These are phyloP conservation scores for Bathelium albidoporum DNA, from an alignment of 495 filamentous ascomycete genomes.

Conservation along the genomic window DNA sequence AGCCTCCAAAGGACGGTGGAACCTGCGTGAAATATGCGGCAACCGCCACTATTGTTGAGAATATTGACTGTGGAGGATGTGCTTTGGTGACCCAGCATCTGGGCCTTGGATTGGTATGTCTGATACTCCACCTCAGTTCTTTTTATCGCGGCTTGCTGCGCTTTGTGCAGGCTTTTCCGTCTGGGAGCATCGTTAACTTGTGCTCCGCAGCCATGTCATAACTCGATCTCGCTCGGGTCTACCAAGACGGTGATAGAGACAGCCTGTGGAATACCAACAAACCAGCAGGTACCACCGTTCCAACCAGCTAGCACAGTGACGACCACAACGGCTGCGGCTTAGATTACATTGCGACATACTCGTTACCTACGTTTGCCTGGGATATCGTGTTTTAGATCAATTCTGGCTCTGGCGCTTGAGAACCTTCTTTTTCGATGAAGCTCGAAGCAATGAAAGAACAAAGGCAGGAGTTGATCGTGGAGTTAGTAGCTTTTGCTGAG, in stretches of 20 bases:
- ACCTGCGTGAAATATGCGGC: constrained; percentile 13
- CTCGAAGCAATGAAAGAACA: no score
- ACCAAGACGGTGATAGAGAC: background rate
- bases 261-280: background rate
- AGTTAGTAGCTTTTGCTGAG: no score
- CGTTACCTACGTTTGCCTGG: background rate
- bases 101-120: constrained; percentile 5
- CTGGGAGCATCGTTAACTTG: background rate
- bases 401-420: no score
- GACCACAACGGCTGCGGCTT: background rate
- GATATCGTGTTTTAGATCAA: no score
- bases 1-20: constrained; percentile 4
- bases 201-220: background rate
- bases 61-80: background rate
- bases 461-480: no score
- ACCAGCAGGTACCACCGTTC: background rate
- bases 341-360: background rate
- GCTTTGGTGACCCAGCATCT: constrained; percentile 1
- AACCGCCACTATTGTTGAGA: constrained; percentile 9
- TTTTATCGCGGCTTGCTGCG: no score
- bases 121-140: no score
- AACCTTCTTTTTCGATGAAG: no score
- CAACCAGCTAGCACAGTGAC: background rate
- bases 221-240: background rate
- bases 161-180: no score